Evolutionary conservation across 164 flowering plant genomes (phyloP).

Genomic region (Berberis thunbergii): DNA sequence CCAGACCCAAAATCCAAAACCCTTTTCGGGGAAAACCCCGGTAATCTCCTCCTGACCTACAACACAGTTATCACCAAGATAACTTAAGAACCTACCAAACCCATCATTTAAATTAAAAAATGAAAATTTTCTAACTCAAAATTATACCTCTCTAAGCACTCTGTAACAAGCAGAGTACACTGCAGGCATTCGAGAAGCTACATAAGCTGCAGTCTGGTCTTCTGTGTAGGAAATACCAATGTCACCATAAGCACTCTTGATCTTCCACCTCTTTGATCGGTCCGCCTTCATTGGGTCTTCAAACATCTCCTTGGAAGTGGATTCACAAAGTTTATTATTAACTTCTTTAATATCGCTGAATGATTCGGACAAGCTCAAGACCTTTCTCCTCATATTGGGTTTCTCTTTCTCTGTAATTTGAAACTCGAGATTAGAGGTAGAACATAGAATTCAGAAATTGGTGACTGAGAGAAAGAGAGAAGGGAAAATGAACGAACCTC

Average conservation of each 20-base stretch:
- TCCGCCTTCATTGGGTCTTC: slow-evolving; percentile 69
- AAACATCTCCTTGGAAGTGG: slow-evolving; percentile 60
- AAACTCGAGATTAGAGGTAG: background rate
- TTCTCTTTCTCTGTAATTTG: slow-evolving; percentile 53
- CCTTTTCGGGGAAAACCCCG: slow-evolving; percentile 63
- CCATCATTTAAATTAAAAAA: background rate
- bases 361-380: slow-evolving; percentile 61
- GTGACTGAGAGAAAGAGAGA: slow-evolving; percentile 1
- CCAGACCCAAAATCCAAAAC: slow-evolving; percentile 99
- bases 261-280: slow-evolving; percentile 71
- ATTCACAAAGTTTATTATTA: slow-evolving; percentile 33
- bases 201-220: slow-evolving; percentile 72
- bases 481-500: slow-evolving; percentile 31
- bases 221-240: slow-evolving; percentile 70
- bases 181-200: slow-evolving; percentile 98
- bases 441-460: background rate
- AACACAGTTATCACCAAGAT: background rate
- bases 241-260: slow-evolving; percentile 72
- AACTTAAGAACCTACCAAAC: background rate
- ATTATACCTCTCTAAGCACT: slow-evolving; percentile 42
- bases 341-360: slow-evolving; percentile 55
- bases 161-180: slow-evolving; percentile 84
- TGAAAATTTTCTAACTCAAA: background rate
- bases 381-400: slow-evolving; percentile 67
- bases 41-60: slow-evolving; percentile 76